A percentile compares a stretch with the other conserved stretches of the same genome.
These are phyloP conservation scores for Candida namnaoensis DNA, from an alignment of 805 yeast genomes.

Conservation along the genomic window DNA sequence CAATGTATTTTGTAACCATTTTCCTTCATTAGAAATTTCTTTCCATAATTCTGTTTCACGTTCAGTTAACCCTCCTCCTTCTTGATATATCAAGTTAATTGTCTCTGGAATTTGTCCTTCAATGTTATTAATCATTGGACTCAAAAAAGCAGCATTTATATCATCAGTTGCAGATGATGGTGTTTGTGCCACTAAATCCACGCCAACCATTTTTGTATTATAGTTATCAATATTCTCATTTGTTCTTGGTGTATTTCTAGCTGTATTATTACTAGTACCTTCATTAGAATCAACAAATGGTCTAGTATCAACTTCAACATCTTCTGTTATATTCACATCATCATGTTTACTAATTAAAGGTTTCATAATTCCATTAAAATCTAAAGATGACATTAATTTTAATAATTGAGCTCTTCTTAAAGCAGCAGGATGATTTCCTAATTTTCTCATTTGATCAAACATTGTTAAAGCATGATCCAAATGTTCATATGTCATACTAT, in stretches of 20 bases:
- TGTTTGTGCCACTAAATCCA: conserved; percentile 1
- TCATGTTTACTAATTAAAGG: conserved; percentile 50
- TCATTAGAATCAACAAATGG: neutral
- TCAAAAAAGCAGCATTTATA: conserved; percentile 22
- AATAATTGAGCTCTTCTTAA: conserved; percentile 63
- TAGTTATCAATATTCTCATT: neutral
- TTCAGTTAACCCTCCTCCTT: conserved; percentile 21
- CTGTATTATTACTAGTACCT: neutral
- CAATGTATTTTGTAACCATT: conserved; percentile 40
- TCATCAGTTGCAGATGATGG: conserved; percentile 20
- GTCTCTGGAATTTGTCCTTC: conserved; percentile 15
- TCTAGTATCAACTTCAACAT: conserved; percentile 12
- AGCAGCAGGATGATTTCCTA: conserved; percentile 79
- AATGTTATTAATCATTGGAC: conserved; percentile 22
- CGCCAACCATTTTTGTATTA: conserved; percentile 11
- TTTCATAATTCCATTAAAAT: conserved; percentile 58
- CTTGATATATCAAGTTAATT: conserved; percentile 17
- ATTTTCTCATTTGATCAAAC: conserved; percentile 65
- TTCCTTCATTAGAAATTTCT: conserved; percentile 69
- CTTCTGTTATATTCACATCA: conserved; percentile 24
- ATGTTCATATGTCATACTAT: conserved; percentile 64
- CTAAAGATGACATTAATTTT: conserved; percentile 54
- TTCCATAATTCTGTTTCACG: conserved; percentile 58
- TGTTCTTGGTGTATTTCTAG: neutral
- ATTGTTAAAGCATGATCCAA: conserved; percentile 64